These are phyloP conservation scores for Sclerotinia sclerotiorum DNA, from an alignment of 2,329 filamentous ascomycete genomes.

Conservation along the genomic window DNA sequence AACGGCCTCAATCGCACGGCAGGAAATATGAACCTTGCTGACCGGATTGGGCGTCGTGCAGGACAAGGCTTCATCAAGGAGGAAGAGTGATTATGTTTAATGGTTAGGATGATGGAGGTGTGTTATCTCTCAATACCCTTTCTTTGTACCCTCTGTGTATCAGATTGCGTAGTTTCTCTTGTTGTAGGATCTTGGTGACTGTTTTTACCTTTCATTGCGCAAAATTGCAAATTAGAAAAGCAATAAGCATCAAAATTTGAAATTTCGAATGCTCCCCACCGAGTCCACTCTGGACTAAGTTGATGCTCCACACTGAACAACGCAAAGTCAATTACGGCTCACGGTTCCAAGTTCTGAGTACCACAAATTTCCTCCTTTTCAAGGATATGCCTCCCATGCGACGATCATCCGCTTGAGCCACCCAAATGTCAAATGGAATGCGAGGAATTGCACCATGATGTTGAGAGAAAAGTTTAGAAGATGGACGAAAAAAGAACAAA, in stretches of 20 bases:
- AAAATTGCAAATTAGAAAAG: conserved; percentile 9
- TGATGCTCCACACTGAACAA: conserved; percentile 5
- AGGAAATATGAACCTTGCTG: conserved; percentile 51
- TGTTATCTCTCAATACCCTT: background rate
- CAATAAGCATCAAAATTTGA: background rate
- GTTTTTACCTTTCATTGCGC: background rate
- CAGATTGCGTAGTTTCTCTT: background rate
- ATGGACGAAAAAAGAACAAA: background rate
- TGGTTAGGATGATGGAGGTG: conserved; percentile 7
- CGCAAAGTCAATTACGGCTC: background rate
- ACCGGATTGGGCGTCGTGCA: conserved; percentile 50
- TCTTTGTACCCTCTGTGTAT: background rate
- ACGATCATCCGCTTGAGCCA: conserved; percentile 22
- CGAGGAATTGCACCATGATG: background rate
- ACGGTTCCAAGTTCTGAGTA: background rate
- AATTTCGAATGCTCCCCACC: conserved; percentile 2
- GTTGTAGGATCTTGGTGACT: background rate
- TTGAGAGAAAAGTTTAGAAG: background rate
- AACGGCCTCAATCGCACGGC: conserved; percentile 62
- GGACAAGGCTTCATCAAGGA: conserved; percentile 49
- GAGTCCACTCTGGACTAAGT: conserved; percentile 2
- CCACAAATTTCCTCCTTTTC: conserved; percentile 14
- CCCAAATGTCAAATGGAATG: background rate
- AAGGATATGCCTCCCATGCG: conserved; percentile 16
- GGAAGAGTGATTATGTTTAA: conserved; percentile 38